Base-by-base conservation (phyloP, 352 stramenopile species). In the Phytophthora kernoviae region DNA sequence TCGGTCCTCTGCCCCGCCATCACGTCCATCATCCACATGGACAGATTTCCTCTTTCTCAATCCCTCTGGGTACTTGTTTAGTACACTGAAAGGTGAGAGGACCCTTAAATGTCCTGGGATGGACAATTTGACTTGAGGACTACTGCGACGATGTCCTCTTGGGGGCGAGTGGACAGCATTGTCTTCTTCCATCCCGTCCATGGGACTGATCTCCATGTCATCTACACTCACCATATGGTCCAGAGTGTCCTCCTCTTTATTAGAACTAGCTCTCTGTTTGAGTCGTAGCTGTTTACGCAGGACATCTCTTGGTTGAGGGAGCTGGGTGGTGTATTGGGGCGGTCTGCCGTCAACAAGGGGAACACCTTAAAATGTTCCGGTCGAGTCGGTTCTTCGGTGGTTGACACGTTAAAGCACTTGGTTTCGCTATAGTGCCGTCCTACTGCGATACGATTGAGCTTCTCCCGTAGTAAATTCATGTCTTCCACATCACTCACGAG, bases 41-140 rank as follows among this genome's bases (percentile, higher is more conserved):
- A 79, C 62, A 26, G 79, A 91, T 64, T 93, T 93, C 43, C 85
- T 79, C 64, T 94, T 94, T 11, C 81, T 73, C 40, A 92, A 58
- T 5, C 85, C 83, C 56, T 91, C 82, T 1, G 82, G 82, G 21
- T 79, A 84, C 51, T 85, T 86, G 27, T 55, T 87, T 17, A 89
- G 62, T 46, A 86, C 71, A 58, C 66, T 84, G 49, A 88, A 87
- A 8, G 79, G 70, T 37, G 81, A 85, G 49, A 68, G 39, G 24
- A 73, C 59, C 3, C 77, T 71, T 33, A 91, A 62, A 55, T 91
- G 77, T 1, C 73, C 71, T 10, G 77, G 79, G 50, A 87, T 86
- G 15, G 77, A 88, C 37, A 89, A 41, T 48, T 73, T 64, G 14
- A 72, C 70, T 22, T 63, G 70, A 39, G 53, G 54, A 36, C 49